Base-by-base conservation (phyloP, 2,329 filamentous ascomycete genomes). In the Rutstroemia sydowiana region DNA sequence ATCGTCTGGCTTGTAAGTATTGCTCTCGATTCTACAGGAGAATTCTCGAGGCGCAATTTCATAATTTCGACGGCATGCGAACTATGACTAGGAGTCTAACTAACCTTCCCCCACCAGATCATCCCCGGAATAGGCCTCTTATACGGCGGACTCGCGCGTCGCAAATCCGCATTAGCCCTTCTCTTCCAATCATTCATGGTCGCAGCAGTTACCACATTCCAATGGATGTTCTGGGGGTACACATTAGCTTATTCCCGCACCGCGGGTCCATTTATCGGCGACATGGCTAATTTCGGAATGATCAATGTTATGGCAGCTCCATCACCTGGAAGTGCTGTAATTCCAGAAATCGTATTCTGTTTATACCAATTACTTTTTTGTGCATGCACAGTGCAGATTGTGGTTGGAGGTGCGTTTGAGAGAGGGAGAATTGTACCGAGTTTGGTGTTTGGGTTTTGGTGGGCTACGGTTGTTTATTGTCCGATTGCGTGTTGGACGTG, bases 171-270 rank as follows among this genome's bases (percentile, higher is more conserved):
- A 28, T 79, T 98, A 40, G 23, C 23, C 23, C 8, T 4, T 26
- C 8, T 26, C 23, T 26, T 26, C 4, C 23, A 26, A n/a, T n/a
- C n/a, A n/a, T n/a, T n/a, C n/a, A n/a, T n/a, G n/a, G n/a, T n/a
- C n/a, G n/a, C 23, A 26, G 23, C 23, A 26, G 86, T 88, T 52
- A n/a, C n/a, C n/a, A n/a, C n/a, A n/a, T 96, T 98, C 75, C 93
- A 98, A 74, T 98, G 93, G 93, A 97, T 96, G 67, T 96, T 98
- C 70, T 97, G 93, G 92, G 93, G 93, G 34, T 98, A 95, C 71
- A 95, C 92, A 13, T 77, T 98, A 56, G 91, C 92, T 48, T 96
- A 97, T 72, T 93, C 87, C 65, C 76, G 79, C 40, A 82, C 82
- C 13, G 87, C 85, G 4, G 96, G 88, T 72, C 86, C 88, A 48